phyloP scores from a whole-genome alignment of 2,329 filamentous ascomycete genomes.

The Pseudopyricularia javanii region DNA sequence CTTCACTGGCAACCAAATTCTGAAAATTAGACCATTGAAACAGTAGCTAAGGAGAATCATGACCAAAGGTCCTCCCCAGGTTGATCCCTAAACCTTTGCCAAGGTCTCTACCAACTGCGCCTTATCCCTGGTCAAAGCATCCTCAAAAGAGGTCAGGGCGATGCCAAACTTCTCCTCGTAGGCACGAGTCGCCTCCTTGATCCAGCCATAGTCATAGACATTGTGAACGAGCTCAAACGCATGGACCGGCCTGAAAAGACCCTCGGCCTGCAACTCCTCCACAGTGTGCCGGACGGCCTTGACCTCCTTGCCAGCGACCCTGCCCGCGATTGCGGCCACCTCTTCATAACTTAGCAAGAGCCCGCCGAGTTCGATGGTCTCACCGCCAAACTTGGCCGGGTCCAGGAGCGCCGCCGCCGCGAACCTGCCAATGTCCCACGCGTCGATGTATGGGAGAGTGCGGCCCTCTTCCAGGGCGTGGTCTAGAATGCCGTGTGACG shows the following conservation, averaged over 20 bases:
- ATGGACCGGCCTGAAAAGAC: neutral
- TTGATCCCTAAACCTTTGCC: too few relatives aligned
- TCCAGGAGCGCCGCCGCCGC: constrained; percentile 18
- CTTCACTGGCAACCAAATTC: too few relatives aligned
- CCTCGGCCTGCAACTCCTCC: too few relatives aligned
- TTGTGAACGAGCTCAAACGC: neutral
- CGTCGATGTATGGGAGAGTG: constrained; percentile 16
- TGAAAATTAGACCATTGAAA: too few relatives aligned
- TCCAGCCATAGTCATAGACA: neutral
- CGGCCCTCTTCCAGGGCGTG: constrained; percentile 10
- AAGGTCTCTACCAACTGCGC: neutral
- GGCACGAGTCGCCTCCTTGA: neutral
- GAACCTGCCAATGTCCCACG: constrained; percentile 18
- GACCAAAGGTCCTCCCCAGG: too few relatives aligned
- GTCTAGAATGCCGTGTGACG: constrained; percentile 14
- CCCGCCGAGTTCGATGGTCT: constrained; percentile 17
- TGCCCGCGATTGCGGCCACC: constrained; percentile 13
- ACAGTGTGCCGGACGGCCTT: constrained; percentile 5
- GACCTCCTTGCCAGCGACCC: constrained; percentile 18
- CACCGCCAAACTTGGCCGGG: constrained; percentile 15
- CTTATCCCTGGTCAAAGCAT: neutral
- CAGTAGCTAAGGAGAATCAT: too few relatives aligned
- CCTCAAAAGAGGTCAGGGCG: neutral
- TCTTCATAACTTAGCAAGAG: constrained; percentile 18
- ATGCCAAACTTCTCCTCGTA: neutral